A percentile compares a stretch with the other conserved stretches of the same genome.
Evolutionary conservation across 2,329 filamentous ascomycete genomes (phyloP).

Genomic region (Trichophyton schoenleinii): DNA sequence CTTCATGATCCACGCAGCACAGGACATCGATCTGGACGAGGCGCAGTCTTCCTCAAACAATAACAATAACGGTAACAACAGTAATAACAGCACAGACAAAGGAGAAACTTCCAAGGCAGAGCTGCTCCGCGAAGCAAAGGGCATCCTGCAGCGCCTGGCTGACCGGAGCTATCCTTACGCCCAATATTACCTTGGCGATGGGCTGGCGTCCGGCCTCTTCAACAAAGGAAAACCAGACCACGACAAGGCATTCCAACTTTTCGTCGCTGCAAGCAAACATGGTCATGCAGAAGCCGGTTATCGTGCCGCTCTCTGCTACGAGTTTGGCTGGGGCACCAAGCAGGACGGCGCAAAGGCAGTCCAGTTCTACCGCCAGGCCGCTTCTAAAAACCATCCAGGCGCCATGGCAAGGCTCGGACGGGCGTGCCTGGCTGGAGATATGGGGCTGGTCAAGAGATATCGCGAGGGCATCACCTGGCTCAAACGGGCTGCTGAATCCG

Average conservation of each 20-base stretch:
- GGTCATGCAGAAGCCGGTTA: conserved; percentile 95
- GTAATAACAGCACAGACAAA: conserved; percentile 11
- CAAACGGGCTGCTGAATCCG: conserved; percentile 79
- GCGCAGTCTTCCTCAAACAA: neutral
- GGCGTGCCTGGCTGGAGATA: conserved; percentile 77
- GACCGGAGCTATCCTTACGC: conserved; percentile 90
- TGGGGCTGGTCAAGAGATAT: conserved; percentile 72
- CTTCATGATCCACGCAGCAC: conserved; percentile 76
- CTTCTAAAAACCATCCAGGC: conserved; percentile 87
- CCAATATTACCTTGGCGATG: conserved; percentile 93
- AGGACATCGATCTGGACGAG: conserved; percentile 18
- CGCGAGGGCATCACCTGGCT: conserved; percentile 92
- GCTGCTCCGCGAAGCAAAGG: conserved; percentile 72
- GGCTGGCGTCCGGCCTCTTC: conserved; percentile 86
- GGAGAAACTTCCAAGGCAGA: conserved; percentile 45
- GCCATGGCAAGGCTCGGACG: conserved; percentile 86
- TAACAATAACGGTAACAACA: neutral
- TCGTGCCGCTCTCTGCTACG: conserved; percentile 85
- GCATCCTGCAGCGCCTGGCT: conserved; percentile 73
- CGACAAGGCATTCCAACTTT: conserved; percentile 81
- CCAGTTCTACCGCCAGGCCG: conserved; percentile 80
- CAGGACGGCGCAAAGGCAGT: conserved; percentile 84
- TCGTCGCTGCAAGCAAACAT: conserved; percentile 87
- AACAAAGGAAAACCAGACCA: conserved; percentile 90
- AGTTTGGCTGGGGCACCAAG: conserved; percentile 93